Percentiles rank a stretch among this genome's conserved stretches.
Conservation (phyloP, 75 land plant genomes). For the Pinus taeda region DNA sequence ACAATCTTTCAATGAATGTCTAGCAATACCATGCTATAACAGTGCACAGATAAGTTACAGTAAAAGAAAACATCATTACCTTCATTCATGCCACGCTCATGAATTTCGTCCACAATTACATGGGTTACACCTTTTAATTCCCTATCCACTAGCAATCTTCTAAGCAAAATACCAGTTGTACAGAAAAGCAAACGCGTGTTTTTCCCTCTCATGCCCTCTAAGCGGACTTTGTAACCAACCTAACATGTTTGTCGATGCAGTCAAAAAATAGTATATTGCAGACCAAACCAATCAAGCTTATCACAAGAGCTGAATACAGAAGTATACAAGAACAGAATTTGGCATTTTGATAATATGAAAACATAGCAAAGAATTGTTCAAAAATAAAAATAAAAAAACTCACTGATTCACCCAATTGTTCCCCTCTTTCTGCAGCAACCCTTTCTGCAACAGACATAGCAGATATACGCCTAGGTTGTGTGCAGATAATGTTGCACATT, state of each 20-base stretch:
- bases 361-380: neutral
- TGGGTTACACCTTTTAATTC: conserved; percentile 29
- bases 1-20: neutral
- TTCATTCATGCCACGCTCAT: conserved; percentile 66
- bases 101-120: conserved; percentile 45
- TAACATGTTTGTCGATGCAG: conserved; percentile 6
- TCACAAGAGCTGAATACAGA: neutral
- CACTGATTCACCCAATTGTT: conserved; percentile 32
- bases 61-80: conserved; percentile 7
- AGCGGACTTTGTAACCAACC: conserved; percentile 40
- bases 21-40: neutral
- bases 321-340: neutral
- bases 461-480: conserved; percentile 37
- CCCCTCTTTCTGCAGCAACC: conserved; percentile 33
- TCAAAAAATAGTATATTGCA: neutral
- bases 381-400: conserved; percentile 16
- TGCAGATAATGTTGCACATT: conserved; percentile 32
- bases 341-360: neutral
- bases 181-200: conserved; percentile 37
- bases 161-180: conserved; percentile 35
- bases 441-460: conserved; percentile 35
- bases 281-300: neutral
- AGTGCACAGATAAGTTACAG: neutral
- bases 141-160: conserved; percentile 30
- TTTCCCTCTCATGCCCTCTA: conserved; percentile 27